Evolutionary conservation across 352 stramenopile genomes (phyloP).

Genomic region (Globisporangium barbulae): DNA sequence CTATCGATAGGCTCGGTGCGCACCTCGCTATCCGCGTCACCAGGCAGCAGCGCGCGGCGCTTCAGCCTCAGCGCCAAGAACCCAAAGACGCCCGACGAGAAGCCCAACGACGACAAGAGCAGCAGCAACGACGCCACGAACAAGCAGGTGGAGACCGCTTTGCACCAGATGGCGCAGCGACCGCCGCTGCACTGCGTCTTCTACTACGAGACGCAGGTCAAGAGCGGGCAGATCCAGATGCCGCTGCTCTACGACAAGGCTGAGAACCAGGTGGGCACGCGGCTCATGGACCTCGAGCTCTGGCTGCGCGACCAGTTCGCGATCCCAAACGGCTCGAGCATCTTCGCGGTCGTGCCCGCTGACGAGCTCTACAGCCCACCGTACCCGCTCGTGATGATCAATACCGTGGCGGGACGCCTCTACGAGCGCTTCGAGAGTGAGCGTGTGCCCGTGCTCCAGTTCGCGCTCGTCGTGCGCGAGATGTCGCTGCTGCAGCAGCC

Average conservation of each 20-base stretch:
- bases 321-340: slow-evolving; percentile 48
- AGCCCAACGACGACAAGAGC: background rate
- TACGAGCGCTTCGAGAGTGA: slow-evolving; percentile 39
- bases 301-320: slow-evolving; percentile 62
- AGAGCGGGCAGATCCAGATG: slow-evolving; percentile 50
- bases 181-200: slow-evolving; percentile 69
- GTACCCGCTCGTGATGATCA: slow-evolving; percentile 81
- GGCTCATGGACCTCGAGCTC: slow-evolving; percentile 72
- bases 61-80: background rate
- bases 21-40: slow-evolving; percentile 3
- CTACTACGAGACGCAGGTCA: slow-evolving; percentile 54
- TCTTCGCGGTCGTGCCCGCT: slow-evolving; percentile 72
- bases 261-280: slow-evolving; percentile 33
- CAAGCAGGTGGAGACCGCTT: slow-evolving; percentile 7
- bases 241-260: slow-evolving; percentile 63
- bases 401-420: slow-evolving; percentile 47
- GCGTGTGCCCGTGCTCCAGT: slow-evolving; percentile 51
- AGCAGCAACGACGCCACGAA: background rate
- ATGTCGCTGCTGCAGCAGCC: slow-evolving; percentile 54
- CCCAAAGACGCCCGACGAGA: background rate
- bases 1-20: slow-evolving; percentile 2
- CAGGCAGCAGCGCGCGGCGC: background rate
- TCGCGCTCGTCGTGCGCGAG: slow-evolving; percentile 60
- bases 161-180: slow-evolving; percentile 29
- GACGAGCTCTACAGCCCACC: slow-evolving; percentile 77